phyloP scores from a whole-genome alignment of 768 basidiomycete species.

The Gyrodon lividus region DNA sequence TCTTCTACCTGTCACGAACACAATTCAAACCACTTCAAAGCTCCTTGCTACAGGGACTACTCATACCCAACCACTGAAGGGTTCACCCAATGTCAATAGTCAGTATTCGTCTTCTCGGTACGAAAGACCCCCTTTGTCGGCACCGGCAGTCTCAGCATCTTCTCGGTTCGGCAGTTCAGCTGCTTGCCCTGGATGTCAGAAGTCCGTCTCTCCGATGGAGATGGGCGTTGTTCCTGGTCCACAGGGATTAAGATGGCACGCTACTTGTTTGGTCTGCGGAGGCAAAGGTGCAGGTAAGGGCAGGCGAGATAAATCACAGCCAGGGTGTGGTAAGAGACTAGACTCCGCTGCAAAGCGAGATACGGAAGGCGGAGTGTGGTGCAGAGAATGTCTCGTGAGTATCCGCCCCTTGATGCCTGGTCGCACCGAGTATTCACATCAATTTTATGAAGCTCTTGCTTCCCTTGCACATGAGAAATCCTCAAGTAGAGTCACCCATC shows the following conservation, averaged over 20 bases:
- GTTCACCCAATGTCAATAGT: constrained; percentile 11
- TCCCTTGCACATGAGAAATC: constrained; percentile 44
- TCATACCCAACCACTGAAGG: constrained; percentile 11
- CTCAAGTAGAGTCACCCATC: constrained; percentile 53
- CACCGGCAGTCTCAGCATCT: constrained; percentile 13
- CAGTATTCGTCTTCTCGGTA: constrained; percentile 32
- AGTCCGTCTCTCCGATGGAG: constrained; percentile 79
- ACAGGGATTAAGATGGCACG: constrained; percentile 79
- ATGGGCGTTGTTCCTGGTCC: constrained; percentile 84
- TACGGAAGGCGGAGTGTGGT: constrained; percentile 71
- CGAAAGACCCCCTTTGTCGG: constrained; percentile 22
- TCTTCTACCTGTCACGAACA: constrained; percentile 19
- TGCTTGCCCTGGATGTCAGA: constrained; percentile 73
- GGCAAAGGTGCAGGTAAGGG: constrained; percentile 51
- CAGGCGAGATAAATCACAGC: constrained; percentile 53
- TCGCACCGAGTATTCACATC: constrained; percentile 4
- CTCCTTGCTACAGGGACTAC: neutral
- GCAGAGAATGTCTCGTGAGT: constrained; percentile 78
- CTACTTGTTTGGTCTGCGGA: constrained; percentile 75
- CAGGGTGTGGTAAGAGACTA: constrained; percentile 80
- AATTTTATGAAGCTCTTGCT: constrained; percentile 50
- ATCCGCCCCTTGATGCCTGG: neutral
- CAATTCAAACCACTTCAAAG: constrained; percentile 11
- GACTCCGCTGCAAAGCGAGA: constrained; percentile 82
- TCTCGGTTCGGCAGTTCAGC: constrained; percentile 40